These are phyloP conservation scores for Ceratorhiza oryzae-sativae DNA, from an alignment of 1,284 basidiomycete genomes.

Conservation along the genomic window DNA sequence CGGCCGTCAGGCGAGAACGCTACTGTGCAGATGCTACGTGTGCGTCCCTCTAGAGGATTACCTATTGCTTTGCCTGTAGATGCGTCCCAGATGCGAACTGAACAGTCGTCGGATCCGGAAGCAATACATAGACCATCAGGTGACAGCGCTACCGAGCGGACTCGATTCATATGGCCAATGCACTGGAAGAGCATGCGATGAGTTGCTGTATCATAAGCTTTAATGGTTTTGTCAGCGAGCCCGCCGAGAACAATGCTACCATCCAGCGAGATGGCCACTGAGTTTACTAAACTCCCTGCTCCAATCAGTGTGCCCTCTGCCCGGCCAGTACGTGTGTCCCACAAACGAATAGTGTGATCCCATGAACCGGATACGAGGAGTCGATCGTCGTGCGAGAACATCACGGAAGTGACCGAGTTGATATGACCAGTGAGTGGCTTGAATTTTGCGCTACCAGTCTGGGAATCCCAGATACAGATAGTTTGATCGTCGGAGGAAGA, in stretches of 20 bases:
- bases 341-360: constrained; percentile 21
- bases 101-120: constrained; percentile 16
- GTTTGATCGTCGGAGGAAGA: no score
- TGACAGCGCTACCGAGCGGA: constrained; percentile 17
- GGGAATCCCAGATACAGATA: constrained; percentile 12
- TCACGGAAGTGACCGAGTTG: neutral
- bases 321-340: neutral
- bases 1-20: neutral
- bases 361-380: neutral
- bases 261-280: constrained; percentile 54
- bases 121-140: constrained; percentile 14
- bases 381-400: neutral
- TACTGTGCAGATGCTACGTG: neutral
- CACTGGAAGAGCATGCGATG: neutral
- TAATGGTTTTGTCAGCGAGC: constrained; percentile 54
- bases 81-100: neutral
- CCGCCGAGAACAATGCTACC: constrained; percentile 52
- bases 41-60: neutral
- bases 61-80: neutral
- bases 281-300: constrained; percentile 52
- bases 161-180: neutral
- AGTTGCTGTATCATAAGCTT: constrained; percentile 52
- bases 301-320: neutral
- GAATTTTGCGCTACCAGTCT: neutral
- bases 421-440: neutral